A percentile compares a stretch with the other conserved stretches of the same genome.
Evolutionary conservation across 176 grass and related monocot species (phyloP).

Genomic region (Phragmites australis): DNA sequence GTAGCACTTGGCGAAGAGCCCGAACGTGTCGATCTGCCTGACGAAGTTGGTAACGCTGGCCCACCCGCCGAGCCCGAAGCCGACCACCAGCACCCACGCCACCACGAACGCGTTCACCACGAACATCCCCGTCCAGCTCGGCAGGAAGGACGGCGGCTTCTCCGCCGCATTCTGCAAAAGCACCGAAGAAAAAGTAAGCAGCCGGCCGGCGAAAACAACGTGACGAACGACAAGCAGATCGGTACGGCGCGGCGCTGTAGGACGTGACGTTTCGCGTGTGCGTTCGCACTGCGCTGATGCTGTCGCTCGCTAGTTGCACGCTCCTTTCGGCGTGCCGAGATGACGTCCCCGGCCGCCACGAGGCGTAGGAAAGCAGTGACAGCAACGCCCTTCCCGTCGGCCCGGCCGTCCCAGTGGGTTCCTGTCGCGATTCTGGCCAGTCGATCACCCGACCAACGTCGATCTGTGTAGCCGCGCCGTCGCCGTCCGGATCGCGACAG

Average conservation of each 20-base stretch:
- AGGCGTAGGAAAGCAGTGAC: background rate
- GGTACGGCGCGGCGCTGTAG: background rate
- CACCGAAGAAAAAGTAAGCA: background rate
- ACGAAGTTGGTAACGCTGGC: slow-evolving; percentile 76
- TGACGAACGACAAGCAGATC: background rate
- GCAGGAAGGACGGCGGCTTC: slow-evolving; percentile 71
- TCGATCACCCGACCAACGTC: background rate
- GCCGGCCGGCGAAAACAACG: background rate
- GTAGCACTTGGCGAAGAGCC: slow-evolving; percentile 81
- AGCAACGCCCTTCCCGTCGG: background rate
- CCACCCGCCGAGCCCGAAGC: slow-evolving; percentile 79
- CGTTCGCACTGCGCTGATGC: background rate
- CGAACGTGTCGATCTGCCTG: slow-evolving; percentile 76
- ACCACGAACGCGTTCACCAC: slow-evolving; percentile 68
- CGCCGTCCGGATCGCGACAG: background rate
- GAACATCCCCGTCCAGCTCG: slow-evolving; percentile 78
- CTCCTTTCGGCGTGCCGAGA: slow-evolving; percentile 8
- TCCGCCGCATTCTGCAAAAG: slow-evolving; percentile 69
- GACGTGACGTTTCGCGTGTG: background rate
- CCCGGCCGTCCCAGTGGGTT: background rate
- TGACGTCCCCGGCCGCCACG: background rate
- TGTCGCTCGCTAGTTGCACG: background rate
- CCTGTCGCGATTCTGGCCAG: background rate
- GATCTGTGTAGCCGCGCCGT: background rate
- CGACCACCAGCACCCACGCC: slow-evolving; percentile 78